phyloP scores from a whole-genome alignment of 441 rosid species.

The Breynia disticha region DNA sequence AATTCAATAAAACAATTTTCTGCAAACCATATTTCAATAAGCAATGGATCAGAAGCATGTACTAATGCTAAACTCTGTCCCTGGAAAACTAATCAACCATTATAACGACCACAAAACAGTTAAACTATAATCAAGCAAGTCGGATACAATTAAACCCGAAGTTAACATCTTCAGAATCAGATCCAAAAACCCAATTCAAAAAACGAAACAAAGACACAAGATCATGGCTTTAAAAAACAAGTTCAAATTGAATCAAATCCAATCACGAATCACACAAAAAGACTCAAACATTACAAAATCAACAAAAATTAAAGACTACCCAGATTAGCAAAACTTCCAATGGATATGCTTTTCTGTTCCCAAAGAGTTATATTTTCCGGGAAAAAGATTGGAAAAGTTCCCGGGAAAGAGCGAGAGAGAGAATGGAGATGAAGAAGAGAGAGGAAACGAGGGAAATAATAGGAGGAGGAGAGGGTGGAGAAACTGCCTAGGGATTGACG shows the following conservation, averaged over 20 bases:
- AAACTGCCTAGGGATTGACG: not conserved
- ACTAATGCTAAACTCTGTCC: not conserved
- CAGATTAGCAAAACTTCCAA: too few species aligned
- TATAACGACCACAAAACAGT: not conserved
- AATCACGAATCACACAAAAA: too few species aligned
- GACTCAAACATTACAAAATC: too few species aligned
- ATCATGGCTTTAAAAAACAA: not conserved
- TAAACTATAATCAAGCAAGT: too few species aligned
- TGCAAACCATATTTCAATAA: too few species aligned
- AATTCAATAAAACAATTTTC: too few species aligned
- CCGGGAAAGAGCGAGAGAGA: not conserved
- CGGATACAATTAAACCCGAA: conserved; percentile 1
- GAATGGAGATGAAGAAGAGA: not conserved
- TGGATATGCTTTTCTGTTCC: not conserved
- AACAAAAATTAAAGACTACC: not conserved
- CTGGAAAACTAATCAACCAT: not conserved
- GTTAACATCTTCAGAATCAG: conserved; percentile 7
- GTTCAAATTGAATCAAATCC: too few species aligned
- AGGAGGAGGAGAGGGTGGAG: conserved; percentile 6
- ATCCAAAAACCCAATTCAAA: conserved; percentile 19
- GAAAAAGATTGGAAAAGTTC: conserved; percentile 13
- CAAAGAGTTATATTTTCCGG: conserved; percentile 2
- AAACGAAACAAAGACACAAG: not conserved
- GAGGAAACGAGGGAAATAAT: conserved; percentile 1
- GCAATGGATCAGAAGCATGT: too few species aligned